A percentile compares a stretch with the other conserved stretches of the same genome.
Evolutionary conservation across 345 rosid genomes (phyloP).

Genomic region (Sonneratia caseolaris): DNA sequence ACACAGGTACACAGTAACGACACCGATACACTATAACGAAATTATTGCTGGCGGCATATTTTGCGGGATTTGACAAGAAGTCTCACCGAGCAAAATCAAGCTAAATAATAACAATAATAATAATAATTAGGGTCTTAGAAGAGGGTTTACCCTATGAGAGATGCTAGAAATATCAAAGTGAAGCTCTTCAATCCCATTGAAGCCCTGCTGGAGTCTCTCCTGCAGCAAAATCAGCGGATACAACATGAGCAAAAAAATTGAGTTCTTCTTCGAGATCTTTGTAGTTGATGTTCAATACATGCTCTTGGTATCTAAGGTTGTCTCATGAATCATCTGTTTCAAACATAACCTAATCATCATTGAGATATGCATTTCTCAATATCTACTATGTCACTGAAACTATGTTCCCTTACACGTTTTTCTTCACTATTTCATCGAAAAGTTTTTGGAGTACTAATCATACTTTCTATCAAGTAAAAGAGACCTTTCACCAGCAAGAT

Average conservation of each 20-base stretch:
- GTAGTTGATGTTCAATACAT: not conserved
- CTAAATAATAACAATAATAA: not conserved
- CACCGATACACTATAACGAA: too few relatives aligned
- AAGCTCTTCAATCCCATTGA: conserved; percentile 28
- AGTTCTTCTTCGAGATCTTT: not conserved
- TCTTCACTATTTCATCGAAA: too few relatives aligned
- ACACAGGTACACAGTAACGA: too few relatives aligned
- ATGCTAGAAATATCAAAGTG: conserved; percentile 23
- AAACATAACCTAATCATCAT: too few relatives aligned
- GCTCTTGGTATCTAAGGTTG: not conserved
- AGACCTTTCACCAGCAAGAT: too few relatives aligned
- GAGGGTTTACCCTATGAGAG: conserved; percentile 33
- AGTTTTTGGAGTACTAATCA: too few relatives aligned
- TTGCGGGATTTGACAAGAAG: too few relatives aligned
- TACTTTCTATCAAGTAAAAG: too few relatives aligned
- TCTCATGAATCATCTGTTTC: not conserved
- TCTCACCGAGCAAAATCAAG: too few relatives aligned
- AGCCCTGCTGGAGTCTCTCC: conserved; percentile 14
- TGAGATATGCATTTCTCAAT: not conserved
- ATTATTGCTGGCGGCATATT: too few relatives aligned
- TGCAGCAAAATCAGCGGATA: conserved; percentile 5
- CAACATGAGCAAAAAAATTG: not conserved
- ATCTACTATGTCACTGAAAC: not conserved
- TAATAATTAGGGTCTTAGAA: not conserved
- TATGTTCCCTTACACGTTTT: too few relatives aligned